Percentiles rank a stretch among this genome's conserved stretches.
These are phyloP conservation scores for Fusarium globosum DNA, from an alignment of 2,329 filamentous ascomycete species.

Conservation along the genomic window DNA sequence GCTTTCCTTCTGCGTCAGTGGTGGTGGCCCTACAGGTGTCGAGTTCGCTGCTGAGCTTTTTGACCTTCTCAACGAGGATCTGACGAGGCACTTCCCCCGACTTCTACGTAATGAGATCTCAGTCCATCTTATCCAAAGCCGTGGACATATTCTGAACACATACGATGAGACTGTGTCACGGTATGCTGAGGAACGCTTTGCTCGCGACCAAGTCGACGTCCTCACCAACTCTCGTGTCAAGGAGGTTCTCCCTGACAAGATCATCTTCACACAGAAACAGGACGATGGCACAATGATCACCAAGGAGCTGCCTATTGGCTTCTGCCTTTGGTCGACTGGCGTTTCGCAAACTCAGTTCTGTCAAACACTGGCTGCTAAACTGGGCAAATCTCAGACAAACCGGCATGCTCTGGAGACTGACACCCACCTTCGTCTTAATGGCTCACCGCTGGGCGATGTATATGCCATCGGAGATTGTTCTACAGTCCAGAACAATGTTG, in stretches of 20 bases:
- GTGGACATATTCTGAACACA: slow-evolving; percentile 95
- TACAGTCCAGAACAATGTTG: slow-evolving; percentile 97
- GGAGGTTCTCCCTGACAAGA: slow-evolving; percentile 84
- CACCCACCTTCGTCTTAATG: slow-evolving; percentile 87
- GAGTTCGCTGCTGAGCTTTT: slow-evolving; percentile 97
- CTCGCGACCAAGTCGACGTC: slow-evolving; percentile 90
- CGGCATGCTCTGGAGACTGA: slow-evolving; percentile 94
- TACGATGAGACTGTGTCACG: slow-evolving; percentile 95
- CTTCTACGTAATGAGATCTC: slow-evolving; percentile 97
- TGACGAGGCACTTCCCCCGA: slow-evolving; percentile 84
- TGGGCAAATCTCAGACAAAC: slow-evolving; percentile 84
- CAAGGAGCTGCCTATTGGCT: slow-evolving; percentile 95
- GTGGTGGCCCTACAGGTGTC: slow-evolving; percentile 76
- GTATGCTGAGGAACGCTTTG: slow-evolving; percentile 91
- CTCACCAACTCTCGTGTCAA: slow-evolving; percentile 93
- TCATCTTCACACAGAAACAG: slow-evolving; percentile 86
- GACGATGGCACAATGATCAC: slow-evolving; percentile 79
- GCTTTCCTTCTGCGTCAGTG: slow-evolving; percentile 95
- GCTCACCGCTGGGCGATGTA: slow-evolving; percentile 90
- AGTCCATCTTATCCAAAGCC: slow-evolving; percentile 94
- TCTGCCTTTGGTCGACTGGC: slow-evolving; percentile 98
- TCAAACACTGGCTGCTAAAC: slow-evolving; percentile 79
- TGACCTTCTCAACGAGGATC: slow-evolving; percentile 95
- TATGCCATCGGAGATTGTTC: slow-evolving; percentile 97
- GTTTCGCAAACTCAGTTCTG: slow-evolving; percentile 87